phyloP scores from a whole-genome alignment of 768 basidiomycete species.

The Auricularia sp. region DNA sequence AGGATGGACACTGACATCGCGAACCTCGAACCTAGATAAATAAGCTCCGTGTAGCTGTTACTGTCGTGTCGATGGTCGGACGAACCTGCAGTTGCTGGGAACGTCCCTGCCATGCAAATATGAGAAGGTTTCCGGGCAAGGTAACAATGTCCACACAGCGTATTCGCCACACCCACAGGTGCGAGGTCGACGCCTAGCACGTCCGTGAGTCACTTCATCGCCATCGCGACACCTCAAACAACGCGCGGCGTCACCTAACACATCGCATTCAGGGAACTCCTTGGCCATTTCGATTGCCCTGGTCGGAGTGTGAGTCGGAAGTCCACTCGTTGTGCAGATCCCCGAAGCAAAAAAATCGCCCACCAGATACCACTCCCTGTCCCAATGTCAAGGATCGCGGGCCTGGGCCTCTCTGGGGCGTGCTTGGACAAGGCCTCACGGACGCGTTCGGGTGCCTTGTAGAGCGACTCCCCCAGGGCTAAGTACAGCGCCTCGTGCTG shows the following conservation, averaged over 20 bases:
- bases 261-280: not conserved
- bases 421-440: not conserved
- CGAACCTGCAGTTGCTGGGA: too few relatives aligned
- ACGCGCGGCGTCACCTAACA: not conserved
- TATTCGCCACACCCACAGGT: too few relatives aligned
- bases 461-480: not conserved
- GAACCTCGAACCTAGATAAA: too few relatives aligned
- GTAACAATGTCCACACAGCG: too few relatives aligned
- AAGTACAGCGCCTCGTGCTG: not conserved
- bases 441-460: not conserved
- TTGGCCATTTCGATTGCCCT: not conserved
- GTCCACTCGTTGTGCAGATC: not conserved
- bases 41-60: too few relatives aligned
- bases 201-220: too few relatives aligned
- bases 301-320: not conserved
- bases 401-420: not conserved
- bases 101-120: too few relatives aligned
- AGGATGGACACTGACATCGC: too few relatives aligned
- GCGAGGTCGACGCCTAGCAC: too few relatives aligned
- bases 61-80: too few relatives aligned
- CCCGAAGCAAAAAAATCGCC: not conserved
- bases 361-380: not conserved
- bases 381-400: not conserved
- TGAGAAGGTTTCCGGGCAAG: too few relatives aligned
- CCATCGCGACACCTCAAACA: too few relatives aligned